phyloP scores from a whole-genome alignment of 106 monocot genomes.

The Alisma plantagoaquatica region DNA sequence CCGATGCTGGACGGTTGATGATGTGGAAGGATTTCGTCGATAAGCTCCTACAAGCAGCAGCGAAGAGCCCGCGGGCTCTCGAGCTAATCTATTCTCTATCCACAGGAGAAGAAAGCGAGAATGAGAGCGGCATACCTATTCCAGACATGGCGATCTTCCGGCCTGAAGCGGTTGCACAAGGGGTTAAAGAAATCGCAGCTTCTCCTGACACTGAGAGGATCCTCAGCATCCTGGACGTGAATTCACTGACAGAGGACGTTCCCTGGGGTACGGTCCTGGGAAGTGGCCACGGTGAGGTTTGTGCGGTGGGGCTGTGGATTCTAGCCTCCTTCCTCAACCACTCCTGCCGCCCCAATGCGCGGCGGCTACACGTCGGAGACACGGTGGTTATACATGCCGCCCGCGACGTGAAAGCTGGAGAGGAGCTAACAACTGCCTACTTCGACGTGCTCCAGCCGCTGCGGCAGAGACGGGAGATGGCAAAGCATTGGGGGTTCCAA shows the following conservation, averaged over 20 bases:
- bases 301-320: slow-evolving; percentile 72
- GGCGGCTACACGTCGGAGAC: slow-evolving; percentile 67
- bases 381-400: slow-evolving; percentile 51
- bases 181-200: background rate
- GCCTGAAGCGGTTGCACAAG: slow-evolving; percentile 9
- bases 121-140: slow-evolving; percentile 16
- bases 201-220: slow-evolving; percentile 37
- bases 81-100: slow-evolving; percentile 48
- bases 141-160: slow-evolving; percentile 52
- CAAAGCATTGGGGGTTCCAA: slow-evolving; percentile 59
- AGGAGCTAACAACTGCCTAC: slow-evolving; percentile 77
- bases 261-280: slow-evolving; percentile 32
- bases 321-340: slow-evolving; percentile 80
- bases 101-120: slow-evolving; percentile 26
- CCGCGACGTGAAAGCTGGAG: slow-evolving; percentile 58
- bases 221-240: slow-evolving; percentile 70
- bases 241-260: slow-evolving; percentile 59
- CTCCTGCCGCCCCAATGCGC: slow-evolving; percentile 69
- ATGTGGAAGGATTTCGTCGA: slow-evolving; percentile 94
- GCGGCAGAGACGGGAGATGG: slow-evolving; percentile 35
- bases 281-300: slow-evolving; percentile 7
- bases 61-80: slow-evolving; percentile 34
- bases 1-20: slow-evolving; percentile 31
- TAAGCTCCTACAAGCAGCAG: slow-evolving; percentile 31
- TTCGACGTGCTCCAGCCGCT: slow-evolving; percentile 57